Conservation (phyloP, 768 basidiomycete genomes). For the Dentipellis fragilis region DNA sequence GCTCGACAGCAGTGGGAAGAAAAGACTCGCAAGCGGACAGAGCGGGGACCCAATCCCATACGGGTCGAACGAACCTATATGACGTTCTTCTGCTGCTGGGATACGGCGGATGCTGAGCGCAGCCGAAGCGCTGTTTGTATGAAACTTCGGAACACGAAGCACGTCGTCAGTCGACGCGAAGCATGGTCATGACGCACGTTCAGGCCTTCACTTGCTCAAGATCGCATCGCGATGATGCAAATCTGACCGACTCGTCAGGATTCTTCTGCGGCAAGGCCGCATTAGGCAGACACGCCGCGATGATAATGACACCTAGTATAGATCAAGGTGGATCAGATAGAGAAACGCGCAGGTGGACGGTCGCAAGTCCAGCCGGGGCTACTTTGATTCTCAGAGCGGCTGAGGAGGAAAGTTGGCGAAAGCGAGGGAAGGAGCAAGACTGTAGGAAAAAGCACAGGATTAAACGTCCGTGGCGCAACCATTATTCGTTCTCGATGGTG, state of each 20-base stretch:
- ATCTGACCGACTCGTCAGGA: background rate
- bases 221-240: background rate
- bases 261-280: background rate
- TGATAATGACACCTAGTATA: background rate
- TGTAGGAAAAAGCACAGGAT: too few species aligned
- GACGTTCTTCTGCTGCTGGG: background rate
- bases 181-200: background rate
- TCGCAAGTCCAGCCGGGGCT: background rate
- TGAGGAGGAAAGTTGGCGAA: background rate
- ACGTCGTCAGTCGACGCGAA: background rate
- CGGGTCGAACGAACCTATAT: background rate
- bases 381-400: background rate
- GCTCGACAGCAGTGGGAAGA: background rate
- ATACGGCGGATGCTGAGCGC: background rate
- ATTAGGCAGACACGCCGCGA: background rate
- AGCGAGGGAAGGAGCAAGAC: background rate
- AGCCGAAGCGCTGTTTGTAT: background rate
- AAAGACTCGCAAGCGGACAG: background rate
- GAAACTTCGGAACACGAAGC: background rate
- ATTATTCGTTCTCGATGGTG: too few species aligned
- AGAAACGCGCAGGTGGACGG: background rate
- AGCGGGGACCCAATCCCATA: background rate
- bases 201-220: background rate
- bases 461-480: too few species aligned
- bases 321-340: background rate